Conservation (phyloP, 1,284 basidiomycete genomes). For the Cerioporus squamosus region DNA sequence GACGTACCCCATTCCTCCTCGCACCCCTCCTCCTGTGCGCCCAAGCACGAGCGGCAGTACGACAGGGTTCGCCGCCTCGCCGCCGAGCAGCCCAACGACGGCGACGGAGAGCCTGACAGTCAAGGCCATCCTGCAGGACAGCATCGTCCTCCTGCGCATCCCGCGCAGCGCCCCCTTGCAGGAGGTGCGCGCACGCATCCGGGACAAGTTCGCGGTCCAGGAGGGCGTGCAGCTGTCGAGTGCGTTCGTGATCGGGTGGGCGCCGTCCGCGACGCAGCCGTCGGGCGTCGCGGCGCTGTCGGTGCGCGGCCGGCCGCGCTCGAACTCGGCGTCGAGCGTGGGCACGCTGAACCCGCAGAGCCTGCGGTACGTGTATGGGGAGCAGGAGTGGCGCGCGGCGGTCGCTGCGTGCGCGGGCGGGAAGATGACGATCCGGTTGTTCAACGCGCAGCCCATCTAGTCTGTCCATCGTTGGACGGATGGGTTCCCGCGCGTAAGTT, state of each 20-base stretch:
- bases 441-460: conserved; percentile 31
- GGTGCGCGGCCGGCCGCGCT: conserved; percentile 27
- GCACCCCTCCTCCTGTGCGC: neutral
- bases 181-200: conserved; percentile 58
- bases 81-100: conserved; percentile 7
- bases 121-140: conserved; percentile 66
- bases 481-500: neutral
- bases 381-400: conserved; percentile 46
- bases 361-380: conserved; percentile 41
- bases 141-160: conserved; percentile 64
- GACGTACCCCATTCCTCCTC: neutral
- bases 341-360: conserved; percentile 24
- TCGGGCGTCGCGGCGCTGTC: conserved; percentile 20
- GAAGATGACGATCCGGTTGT: conserved; percentile 40
- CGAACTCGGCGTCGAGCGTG: conserved; percentile 43
- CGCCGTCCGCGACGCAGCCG: conserved; percentile 19
- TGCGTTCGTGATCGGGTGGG: conserved; percentile 57
- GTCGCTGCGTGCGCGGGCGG: conserved; percentile 32
- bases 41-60: conserved; percentile 3
- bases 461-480: conserved; percentile 4
- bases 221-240: conserved; percentile 57
- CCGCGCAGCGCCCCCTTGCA: conserved; percentile 47
- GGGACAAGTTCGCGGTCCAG: conserved; percentile 65
- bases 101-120: conserved; percentile 48
- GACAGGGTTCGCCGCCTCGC: neutral